phyloP scores from a whole-genome alignment of 148 eudicot species.

The Rhododendron simsii region DNA sequence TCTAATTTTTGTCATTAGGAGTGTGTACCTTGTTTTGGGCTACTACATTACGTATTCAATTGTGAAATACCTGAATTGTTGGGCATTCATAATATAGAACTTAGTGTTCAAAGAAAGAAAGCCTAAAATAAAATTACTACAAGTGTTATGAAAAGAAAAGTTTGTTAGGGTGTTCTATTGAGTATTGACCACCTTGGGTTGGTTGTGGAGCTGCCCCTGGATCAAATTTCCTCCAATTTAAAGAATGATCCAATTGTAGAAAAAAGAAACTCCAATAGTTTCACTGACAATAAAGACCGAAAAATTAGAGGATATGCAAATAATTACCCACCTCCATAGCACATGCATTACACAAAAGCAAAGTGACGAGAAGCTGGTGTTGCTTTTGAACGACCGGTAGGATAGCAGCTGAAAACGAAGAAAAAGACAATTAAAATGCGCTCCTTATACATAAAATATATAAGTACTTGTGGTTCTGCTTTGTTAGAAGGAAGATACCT shows the following conservation, averaged over 20 bases:
- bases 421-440: not conserved
- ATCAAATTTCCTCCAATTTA: not conserved
- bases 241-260: not conserved
- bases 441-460: not conserved
- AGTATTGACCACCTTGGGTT: no score
- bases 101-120: no score
- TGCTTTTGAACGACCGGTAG: constrained; percentile 92
- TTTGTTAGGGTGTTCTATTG: no score
- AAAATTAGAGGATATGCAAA: not conserved
- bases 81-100: no score
- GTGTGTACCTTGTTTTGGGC: no score
- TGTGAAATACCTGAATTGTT: no score
- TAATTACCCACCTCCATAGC: constrained; percentile 80
- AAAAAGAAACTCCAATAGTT: not conserved
- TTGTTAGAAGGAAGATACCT: not conserved
- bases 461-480: not conserved
- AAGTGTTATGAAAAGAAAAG: no score
- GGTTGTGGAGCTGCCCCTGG: no score
- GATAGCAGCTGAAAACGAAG: constrained; percentile 57
- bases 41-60: no score
- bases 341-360: constrained; percentile 90
- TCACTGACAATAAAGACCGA: not conserved
- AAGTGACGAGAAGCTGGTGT: constrained; percentile 89
- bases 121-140: no score
- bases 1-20: no score